These are phyloP conservation scores for Yamadazyma insecticola DNA, from an alignment of 805 yeast genomes.

Conservation along the genomic window DNA sequence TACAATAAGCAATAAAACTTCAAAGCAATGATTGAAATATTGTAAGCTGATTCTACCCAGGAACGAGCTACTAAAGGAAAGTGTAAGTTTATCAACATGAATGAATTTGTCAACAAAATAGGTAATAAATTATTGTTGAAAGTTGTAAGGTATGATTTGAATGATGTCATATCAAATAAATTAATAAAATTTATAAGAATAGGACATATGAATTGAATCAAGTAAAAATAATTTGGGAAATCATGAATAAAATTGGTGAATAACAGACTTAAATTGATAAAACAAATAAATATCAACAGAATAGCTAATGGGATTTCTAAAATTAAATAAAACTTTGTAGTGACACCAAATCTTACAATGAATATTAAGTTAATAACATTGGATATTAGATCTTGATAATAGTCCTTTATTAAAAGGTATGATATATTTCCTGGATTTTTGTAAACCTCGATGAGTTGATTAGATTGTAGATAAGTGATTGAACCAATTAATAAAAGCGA, in stretches of 20 bases:
- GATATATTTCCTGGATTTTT: neutral
- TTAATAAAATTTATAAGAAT: constrained; percentile 8
- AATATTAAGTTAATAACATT: constrained; percentile 25
- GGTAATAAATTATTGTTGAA: constrained; percentile 33
- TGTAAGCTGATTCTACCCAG: constrained; percentile 11
- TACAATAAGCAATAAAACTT: constrained; percentile 32
- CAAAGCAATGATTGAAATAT: constrained; percentile 17
- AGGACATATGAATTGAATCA: constrained; percentile 12
- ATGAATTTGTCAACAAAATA: constrained; percentile 30
- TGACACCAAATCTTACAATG: constrained; percentile 19
- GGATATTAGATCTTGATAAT: constrained; percentile 18
- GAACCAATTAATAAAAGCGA: no score
- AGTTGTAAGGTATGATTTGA: constrained; percentile 14
- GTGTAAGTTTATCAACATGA: constrained; percentile 19
- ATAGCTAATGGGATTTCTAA: constrained; percentile 18
- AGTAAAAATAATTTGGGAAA: neutral
- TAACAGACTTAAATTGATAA: constrained; percentile 11
- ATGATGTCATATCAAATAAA: constrained; percentile 5
- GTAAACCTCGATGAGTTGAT: neutral
- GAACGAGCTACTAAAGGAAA: constrained; percentile 7
- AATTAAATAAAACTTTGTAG: constrained; percentile 6
- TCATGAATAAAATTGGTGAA: neutral
- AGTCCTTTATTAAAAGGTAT: neutral
- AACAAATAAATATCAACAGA: no score
- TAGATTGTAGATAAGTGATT: neutral